Percentiles rank a stretch among this genome's conserved stretches.
Conservation (phyloP, 2,329 filamentous ascomycete species). For the Pseudogymnoascus sp. region DNA sequence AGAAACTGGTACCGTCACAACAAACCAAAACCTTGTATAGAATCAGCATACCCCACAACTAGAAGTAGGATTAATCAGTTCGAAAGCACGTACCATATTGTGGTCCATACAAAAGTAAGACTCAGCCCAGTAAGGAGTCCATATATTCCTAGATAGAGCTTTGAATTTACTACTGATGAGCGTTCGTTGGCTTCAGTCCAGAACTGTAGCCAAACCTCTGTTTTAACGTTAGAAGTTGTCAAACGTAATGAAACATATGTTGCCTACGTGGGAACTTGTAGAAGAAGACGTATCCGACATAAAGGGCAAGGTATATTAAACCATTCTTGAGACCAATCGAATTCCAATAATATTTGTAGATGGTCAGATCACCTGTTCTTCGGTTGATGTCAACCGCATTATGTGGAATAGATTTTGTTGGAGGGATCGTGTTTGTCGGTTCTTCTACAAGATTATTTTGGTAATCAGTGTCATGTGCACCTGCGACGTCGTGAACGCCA, state of each 20-base stretch:
- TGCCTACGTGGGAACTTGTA: neutral
- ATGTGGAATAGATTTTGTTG: neutral
- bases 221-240: neutral
- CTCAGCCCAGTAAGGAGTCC: neutral
- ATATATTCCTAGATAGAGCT: neutral
- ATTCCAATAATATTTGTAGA: slow-evolving; percentile 18
- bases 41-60: neutral
- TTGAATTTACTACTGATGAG: neutral
- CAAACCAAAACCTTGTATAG: slow-evolving; percentile 1
- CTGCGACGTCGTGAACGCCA: neutral
- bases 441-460: neutral
- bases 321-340: slow-evolving; percentile 8
- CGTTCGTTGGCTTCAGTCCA: slow-evolving; percentile 3
- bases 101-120: neutral
- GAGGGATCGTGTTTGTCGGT: neutral
- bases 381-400: neutral
- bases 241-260: neutral
- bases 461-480: neutral
- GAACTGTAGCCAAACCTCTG: slow-evolving; percentile 3
- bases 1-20: neutral
- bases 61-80: neutral
- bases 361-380: slow-evolving; percentile 13
- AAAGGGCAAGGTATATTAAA: neutral
- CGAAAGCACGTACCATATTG: neutral
- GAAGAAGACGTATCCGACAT: slow-evolving; percentile 1